Evolutionary conservation across 192 early-diverging fungal genomes (phyloP).

Genomic region (Glomus cerebriforme): DNA sequence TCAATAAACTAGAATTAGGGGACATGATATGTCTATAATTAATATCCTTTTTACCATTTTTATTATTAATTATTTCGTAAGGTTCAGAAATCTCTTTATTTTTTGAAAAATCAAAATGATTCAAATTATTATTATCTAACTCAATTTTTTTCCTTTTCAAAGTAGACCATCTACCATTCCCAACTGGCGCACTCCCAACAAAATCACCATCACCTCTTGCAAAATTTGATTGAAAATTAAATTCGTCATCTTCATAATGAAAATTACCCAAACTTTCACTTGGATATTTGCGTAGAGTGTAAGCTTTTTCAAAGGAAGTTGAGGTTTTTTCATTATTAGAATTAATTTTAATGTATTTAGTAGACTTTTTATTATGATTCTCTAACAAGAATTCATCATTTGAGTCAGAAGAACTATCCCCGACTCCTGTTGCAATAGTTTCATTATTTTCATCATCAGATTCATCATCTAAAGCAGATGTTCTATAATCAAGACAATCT

Average conservation of each 20-base stretch:
- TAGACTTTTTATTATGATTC: background rate
- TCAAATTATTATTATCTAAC: background rate
- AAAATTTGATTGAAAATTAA: background rate
- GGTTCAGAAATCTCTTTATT: background rate
- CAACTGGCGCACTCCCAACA: slow-evolving; percentile 18
- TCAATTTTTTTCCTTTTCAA: slow-evolving; percentile 9
- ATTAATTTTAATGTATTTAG: background rate
- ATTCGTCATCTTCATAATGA: background rate
- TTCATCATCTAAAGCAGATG: background rate
- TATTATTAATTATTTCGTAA: background rate
- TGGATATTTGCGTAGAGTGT: background rate
- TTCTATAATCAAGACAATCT: background rate
- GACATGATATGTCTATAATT: background rate
- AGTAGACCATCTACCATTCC: slow-evolving; percentile 2
- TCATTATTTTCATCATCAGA: background rate
- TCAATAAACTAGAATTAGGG: background rate
- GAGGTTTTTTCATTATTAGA: background rate
- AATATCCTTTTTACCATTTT: background rate
- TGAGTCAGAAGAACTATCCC: background rate
- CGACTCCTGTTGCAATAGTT: background rate
- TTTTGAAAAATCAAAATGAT: background rate
- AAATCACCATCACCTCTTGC: background rate
- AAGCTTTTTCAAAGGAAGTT: background rate
- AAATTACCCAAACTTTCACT: background rate
- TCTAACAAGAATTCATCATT: background rate